Conservation (phyloP, 108 stramenopile species). For the Skeletonema grethae region DNA sequence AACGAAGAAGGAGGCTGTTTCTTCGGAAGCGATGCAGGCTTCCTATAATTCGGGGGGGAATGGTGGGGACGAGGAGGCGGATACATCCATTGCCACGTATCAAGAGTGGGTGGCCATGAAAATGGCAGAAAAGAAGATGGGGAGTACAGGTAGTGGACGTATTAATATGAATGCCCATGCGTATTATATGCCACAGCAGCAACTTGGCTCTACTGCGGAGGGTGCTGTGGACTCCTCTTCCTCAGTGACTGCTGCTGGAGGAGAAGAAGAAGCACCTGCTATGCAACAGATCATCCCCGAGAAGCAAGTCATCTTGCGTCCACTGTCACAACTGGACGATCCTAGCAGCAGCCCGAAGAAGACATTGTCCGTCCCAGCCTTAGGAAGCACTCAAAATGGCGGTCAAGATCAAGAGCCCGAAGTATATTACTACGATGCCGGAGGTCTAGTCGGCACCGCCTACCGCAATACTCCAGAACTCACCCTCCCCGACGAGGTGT, state of each 20-base stretch:
- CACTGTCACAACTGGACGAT: not conserved
- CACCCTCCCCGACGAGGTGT: slow-evolving; percentile 39
- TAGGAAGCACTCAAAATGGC: not conserved
- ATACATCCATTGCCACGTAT: not conserved
- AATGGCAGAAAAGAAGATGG: not conserved
- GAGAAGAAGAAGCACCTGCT: not conserved
- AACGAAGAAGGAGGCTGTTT: not conserved
- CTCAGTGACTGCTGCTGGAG: not conserved
- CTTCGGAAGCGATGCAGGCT: not conserved
- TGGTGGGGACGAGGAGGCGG: not conserved
- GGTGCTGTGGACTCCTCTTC: not conserved
- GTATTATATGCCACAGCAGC: not conserved
- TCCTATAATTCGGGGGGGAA: not conserved
- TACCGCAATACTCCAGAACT: slow-evolving; percentile 25
- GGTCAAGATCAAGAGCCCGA: slow-evolving; percentile 1
- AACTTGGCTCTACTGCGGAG: not conserved
- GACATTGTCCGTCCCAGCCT: not conserved
- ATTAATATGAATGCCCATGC: slow-evolving; percentile 2
- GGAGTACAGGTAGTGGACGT: not conserved
- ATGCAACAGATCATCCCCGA: not conserved
- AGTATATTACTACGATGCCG: slow-evolving; percentile 45
- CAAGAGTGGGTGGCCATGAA: slow-evolving; percentile 2
- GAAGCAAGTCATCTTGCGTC: slow-evolving; percentile 36
- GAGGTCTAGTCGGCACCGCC: slow-evolving; percentile 1
- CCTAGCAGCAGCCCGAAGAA: not conserved